Evolutionary conservation across 148 eudicot species (phyloP).

Genomic region (Pouteria glomerata): DNA sequence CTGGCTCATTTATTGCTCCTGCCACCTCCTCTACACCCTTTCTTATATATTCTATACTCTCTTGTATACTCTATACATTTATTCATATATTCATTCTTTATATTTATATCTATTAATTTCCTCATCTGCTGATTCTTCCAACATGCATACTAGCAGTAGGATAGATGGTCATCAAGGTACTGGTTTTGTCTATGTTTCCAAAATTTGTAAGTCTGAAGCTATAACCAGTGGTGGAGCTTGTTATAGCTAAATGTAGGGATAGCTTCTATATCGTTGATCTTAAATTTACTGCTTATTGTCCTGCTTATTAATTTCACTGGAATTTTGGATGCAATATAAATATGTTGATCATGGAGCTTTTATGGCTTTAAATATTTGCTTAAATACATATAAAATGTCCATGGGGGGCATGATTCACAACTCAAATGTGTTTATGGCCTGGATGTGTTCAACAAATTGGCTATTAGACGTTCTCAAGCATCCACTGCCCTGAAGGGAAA

Average conservation of each 20-base stretch:
- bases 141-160: too few relatives aligned
- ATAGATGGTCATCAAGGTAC: too few relatives aligned
- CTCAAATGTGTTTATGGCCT: background rate
- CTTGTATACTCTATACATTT: too few relatives aligned
- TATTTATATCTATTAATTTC: too few relatives aligned
- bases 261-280: background rate
- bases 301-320: background rate
- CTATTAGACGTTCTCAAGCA: background rate
- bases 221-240: background rate
- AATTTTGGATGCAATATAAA: background rate
- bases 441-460: background rate
- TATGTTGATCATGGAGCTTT: background rate
- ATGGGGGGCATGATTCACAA: background rate
- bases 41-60: too few relatives aligned
- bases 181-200: too few relatives aligned
- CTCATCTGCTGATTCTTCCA: too few relatives aligned
- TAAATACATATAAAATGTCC: background rate
- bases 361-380: background rate
- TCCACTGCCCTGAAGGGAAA: background rate
- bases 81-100: too few relatives aligned
- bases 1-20: too few relatives aligned
- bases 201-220: too few relatives aligned
- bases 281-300: background rate
- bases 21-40: too few relatives aligned
- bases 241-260: background rate